Conservation (phyloP, 176 grass and related monocot species). For the Musa acuminata region DNA sequence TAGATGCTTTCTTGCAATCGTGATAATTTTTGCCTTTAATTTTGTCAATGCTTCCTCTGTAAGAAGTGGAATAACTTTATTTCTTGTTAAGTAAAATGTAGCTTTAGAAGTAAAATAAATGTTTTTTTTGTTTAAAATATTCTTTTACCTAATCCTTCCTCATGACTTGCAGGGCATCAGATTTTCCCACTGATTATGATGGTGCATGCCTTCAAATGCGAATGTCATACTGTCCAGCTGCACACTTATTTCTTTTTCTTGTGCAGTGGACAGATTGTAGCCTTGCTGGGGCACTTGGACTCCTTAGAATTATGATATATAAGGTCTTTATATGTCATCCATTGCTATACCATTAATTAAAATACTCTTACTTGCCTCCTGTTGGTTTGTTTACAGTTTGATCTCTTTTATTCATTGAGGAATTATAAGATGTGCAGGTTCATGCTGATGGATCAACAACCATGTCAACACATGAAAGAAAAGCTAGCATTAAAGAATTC, state of each 20-base stretch:
- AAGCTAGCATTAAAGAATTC: conserved; percentile 85
- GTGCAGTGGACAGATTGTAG: conserved; percentile 87
- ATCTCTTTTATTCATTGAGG: conserved; percentile 22
- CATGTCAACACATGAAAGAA: conserved; percentile 86
- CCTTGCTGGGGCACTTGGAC: conserved; percentile 77
- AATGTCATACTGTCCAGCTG: conserved; percentile 81
- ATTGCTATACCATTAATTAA: not conserved
- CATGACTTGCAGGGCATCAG: conserved; percentile 47
- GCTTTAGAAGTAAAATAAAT: not conserved
- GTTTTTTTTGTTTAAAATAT: not conserved
- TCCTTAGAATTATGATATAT: conserved; percentile 83
- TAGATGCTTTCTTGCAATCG: not conserved
- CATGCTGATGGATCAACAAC: conserved; percentile 85
- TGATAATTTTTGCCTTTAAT: not conserved
- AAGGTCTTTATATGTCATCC: conserved; percentile 32
- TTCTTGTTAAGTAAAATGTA: not conserved
- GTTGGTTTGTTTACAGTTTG: not conserved
- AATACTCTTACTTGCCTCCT: not conserved
- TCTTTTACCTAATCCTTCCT: conserved; percentile 16
- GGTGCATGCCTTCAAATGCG: conserved; percentile 82
- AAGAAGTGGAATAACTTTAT: conserved; percentile 1
- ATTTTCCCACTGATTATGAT: conserved; percentile 83
- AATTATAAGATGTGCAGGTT: conserved; percentile 38
- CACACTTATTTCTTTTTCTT: conserved; percentile 87
- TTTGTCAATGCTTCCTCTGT: not conserved